These are phyloP conservation scores for Cercospora sp. DNA, from an alignment of 2,329 filamentous ascomycete species.

Conservation along the genomic window DNA sequence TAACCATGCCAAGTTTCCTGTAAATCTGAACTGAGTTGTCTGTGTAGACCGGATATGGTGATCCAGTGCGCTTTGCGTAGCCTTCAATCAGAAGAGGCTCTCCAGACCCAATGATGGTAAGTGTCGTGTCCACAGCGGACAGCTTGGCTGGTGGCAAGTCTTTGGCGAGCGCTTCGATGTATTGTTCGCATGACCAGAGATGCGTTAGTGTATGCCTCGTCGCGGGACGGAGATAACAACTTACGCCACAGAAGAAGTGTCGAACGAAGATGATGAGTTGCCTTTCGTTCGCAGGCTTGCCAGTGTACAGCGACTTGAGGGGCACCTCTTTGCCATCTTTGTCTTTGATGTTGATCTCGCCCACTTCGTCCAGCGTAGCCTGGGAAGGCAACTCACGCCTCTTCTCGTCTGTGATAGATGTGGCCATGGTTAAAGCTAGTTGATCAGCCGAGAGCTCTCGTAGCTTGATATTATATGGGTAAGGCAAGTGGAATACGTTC, in stretches of 20 bases:
- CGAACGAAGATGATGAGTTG: slow-evolving; percentile 43
- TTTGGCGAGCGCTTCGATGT: slow-evolving; percentile 34
- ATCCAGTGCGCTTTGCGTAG: slow-evolving; percentile 36
- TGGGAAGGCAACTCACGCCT: slow-evolving; percentile 23
- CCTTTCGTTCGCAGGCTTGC: slow-evolving; percentile 23
- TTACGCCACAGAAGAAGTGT: slow-evolving; percentile 45
- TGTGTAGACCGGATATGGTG: slow-evolving; percentile 38
- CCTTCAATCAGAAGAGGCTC: slow-evolving; percentile 34
- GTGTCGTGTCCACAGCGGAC: slow-evolving; percentile 29
- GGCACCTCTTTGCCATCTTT: slow-evolving; percentile 31
- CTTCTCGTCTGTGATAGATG: slow-evolving; percentile 18
- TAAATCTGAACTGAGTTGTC: slow-evolving; percentile 38
- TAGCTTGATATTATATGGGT: not conserved
- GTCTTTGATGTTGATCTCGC: slow-evolving; percentile 31
- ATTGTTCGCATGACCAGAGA: slow-evolving; percentile 39
- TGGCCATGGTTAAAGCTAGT: slow-evolving; percentile 15
- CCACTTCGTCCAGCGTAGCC: slow-evolving; percentile 27
- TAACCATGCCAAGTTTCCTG: slow-evolving; percentile 37
- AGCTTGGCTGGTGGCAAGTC: slow-evolving; percentile 30
- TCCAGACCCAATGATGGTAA: slow-evolving; percentile 42
- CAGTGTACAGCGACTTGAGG: slow-evolving; percentile 34
- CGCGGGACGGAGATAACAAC: slow-evolving; percentile 5
- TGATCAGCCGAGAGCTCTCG: not conserved
- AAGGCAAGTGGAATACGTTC: not conserved
- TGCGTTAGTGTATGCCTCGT: not conserved